These are phyloP conservation scores for Sporothrix schenckii DNA, from an alignment of 2,329 filamentous ascomycete genomes.

Conservation along the genomic window DNA sequence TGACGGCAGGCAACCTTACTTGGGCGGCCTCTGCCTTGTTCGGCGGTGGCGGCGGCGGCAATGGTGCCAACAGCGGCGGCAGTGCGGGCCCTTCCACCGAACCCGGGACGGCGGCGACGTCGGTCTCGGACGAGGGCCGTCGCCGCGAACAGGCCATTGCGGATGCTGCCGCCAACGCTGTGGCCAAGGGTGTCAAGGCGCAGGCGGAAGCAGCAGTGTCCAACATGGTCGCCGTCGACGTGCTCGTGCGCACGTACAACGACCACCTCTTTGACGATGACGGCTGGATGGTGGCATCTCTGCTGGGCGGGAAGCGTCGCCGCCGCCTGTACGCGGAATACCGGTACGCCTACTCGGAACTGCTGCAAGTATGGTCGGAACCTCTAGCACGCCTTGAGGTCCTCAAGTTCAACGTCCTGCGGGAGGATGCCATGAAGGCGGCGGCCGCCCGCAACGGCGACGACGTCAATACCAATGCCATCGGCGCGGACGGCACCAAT, in stretches of 20 bases:
- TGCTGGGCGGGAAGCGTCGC: slow-evolving; percentile 56
- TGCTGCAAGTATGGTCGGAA: slow-evolving; percentile 68
- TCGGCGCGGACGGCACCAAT: neutral
- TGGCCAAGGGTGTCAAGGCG: slow-evolving; percentile 17
- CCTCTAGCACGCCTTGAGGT: slow-evolving; percentile 66
- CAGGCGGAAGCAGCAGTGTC: slow-evolving; percentile 35
- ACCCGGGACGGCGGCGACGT: slow-evolving; percentile 53
- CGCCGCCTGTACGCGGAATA: slow-evolving; percentile 59
- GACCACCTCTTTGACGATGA: slow-evolving; percentile 70
- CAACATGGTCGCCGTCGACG: slow-evolving; percentile 54
- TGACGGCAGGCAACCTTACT: slow-evolving; percentile 57
- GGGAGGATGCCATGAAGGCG: slow-evolving; percentile 48
- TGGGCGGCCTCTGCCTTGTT: slow-evolving; percentile 54
- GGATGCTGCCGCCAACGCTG: slow-evolving; percentile 13
- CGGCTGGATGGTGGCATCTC: slow-evolving; percentile 62
- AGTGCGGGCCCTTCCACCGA: slow-evolving; percentile 45
- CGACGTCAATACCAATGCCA: neutral
- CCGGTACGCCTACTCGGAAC: slow-evolving; percentile 67
- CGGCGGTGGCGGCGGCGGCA: slow-evolving; percentile 25
- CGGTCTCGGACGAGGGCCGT: slow-evolving; percentile 58
- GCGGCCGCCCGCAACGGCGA: slow-evolving; percentile 1
- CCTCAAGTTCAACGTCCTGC: slow-evolving; percentile 68
- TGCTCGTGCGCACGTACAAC: slow-evolving; percentile 61
- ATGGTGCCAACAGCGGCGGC: slow-evolving; percentile 2
- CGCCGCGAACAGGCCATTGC: slow-evolving; percentile 48